These are phyloP conservation scores for Pseudonitzschia pungens DNA, from an alignment of 108 stramenopile genomes.

Conservation along the genomic window DNA sequence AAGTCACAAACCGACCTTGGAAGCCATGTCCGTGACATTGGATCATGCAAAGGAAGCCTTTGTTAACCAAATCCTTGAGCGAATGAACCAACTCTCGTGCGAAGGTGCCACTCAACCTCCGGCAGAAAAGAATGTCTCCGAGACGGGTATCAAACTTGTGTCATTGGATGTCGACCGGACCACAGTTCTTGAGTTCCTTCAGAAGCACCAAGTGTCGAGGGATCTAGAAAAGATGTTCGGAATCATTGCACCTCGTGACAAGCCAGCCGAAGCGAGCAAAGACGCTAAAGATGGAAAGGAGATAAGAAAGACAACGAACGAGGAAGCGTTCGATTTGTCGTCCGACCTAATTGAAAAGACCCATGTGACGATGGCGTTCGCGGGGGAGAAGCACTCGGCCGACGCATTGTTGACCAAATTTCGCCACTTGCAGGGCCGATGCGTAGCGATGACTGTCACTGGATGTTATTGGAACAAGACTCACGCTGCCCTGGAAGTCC, in stretches of 20 bases:
- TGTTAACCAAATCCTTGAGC: conserved; percentile 32
- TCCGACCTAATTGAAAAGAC: conserved; percentile 35
- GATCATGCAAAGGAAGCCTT: conserved; percentile 39
- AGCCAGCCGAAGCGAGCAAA: too few species aligned
- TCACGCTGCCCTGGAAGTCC: conserved; percentile 58
- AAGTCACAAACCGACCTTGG: conserved; percentile 25
- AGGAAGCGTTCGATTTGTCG: neutral
- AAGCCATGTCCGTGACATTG: conserved; percentile 27
- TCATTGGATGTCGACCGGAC: conserved; percentile 47
- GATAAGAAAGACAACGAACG: conserved; percentile 3
- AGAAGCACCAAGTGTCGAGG: neutral
- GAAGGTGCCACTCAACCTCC: too few species aligned
- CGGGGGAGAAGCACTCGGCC: conserved; percentile 28
- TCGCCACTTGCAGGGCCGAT: conserved; percentile 25
- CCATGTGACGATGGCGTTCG: conserved; percentile 70
- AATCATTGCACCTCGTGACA: neutral
- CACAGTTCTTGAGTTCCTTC: conserved; percentile 30
- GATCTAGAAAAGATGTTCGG: neutral
- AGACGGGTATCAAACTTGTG: conserved; percentile 44
- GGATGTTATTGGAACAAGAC: conserved; percentile 43
- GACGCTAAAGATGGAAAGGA: neutral
- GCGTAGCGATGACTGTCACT: conserved; percentile 31
- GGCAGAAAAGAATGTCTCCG: neutral
- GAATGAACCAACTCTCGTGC: neutral
- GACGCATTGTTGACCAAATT: conserved; percentile 19